Base-by-base conservation (phyloP, 139 green algal genomes). In the Picochlorum sp. region DNA sequence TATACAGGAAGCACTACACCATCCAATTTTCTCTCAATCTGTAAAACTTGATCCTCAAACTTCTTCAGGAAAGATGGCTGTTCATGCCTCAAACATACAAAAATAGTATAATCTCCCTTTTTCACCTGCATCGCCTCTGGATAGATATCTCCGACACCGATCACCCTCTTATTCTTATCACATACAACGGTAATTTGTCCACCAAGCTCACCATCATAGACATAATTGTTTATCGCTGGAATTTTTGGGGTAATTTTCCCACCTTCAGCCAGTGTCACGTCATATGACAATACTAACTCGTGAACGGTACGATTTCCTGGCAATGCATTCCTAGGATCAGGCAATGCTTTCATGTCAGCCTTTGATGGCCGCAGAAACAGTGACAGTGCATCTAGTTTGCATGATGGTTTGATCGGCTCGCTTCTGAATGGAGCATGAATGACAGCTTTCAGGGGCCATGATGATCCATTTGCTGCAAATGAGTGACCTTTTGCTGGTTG, bases 251-350 rank as follows among this genome's bases (percentile, higher is more conserved):
- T 86, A 66, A 87, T 70, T 63, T 88, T 90, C 41, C 88, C 90
- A 2, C 62, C 73, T 80, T 95, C 88, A 1, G 51, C 55, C 28
- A 90, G 21, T 8, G 21, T 87, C 18, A 95, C 73, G 62, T 86
- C 88, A 82, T 96, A 96, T 20, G 71, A 87, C 37, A 97, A 80
- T 21, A 83, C 31, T 38, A 97, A 79, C 26, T 66, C 66, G 76
- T 94, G 88, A 1, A 83, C 72, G 47, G 84, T 69, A 2, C 84
- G 68, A 1, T 74, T 74, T 4, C 79, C 61, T 6, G 86, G 83
- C 59, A 96, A 76, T 18, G 68, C 60, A 65, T 95, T 83, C 15
- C 87, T 69, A 14, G 34, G 34, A 8, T 2, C 44, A 26, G 8
- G 11, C 54, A 90, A 75, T 13, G 83, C 77, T 37, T 76, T 60